Base-by-base conservation (phyloP, 169 alveolate species). In the Plasmodium falciparum region DNA sequence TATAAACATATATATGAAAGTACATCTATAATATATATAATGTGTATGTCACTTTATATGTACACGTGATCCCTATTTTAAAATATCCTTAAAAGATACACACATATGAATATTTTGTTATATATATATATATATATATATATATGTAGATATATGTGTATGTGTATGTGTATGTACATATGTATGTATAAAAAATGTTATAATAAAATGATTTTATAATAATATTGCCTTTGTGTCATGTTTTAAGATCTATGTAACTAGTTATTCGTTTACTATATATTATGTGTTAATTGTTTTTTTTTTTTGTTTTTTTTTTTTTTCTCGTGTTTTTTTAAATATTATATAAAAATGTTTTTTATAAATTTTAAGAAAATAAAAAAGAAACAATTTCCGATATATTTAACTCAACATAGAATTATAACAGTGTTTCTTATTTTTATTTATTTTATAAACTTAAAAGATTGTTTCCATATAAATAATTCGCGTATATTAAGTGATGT, bases 361-460 rank as follows among this genome's bases (percentile, higher is more conserved):
- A 20, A n/a, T 22, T 78, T 65, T 13, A 67, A 65, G 33, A 78
- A 78, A 78, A 22, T 63, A 22, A 71, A 56, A 70, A 78, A 52
- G 15, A 78, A 9, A n/a, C 24, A 12, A 12, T 24, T 65, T 17
- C 67, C 76, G 13, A n/a, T 15, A 20, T 47, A 50, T 61, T 78
- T 65, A 63, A 29, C 33, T 13, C 69, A 65, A 15, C 78, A 62
- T 9, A 62, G 50, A 20, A 52, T 70, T 59, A 29, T 70, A 69
- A n/a, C 52, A 43, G 22, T 66, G 26, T 78, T 78, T 39, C 39
- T 45, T 49, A 70, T 78, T 15, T 56, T 29, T 13, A 43, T 66
- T 24, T 78, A 49, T 70, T 39, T 49, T 65, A 43, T 78, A 52
- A 67, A 58, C 20, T 26, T 15, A 65, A 39, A 20, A 26, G 20